Evolutionary conservation across 768 basidiomycete genomes (phyloP).

Genomic region (Lactarius trivialis): DNA sequence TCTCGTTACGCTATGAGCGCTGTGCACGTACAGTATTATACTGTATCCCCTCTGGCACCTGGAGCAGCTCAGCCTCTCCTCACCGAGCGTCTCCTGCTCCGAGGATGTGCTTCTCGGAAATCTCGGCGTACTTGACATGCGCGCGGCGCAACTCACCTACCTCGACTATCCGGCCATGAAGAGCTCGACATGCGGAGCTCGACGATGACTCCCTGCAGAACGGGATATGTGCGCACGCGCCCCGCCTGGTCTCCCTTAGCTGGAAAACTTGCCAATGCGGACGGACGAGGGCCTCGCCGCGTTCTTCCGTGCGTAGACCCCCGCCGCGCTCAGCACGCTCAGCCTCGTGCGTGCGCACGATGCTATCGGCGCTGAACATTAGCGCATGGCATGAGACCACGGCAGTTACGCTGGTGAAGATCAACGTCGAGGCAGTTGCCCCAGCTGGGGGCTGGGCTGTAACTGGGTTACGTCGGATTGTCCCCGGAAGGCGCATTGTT

Average conservation of each 20-base stretch:
- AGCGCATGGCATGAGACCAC: slow-evolving; percentile 69
- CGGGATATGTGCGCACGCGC: slow-evolving; percentile 50
- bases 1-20: too few species aligned
- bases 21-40: too few species aligned
- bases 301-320: slow-evolving; percentile 57
- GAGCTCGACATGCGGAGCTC: too few species aligned
- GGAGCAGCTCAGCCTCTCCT: slow-evolving; percentile 61
- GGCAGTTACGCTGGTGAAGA: slow-evolving; percentile 40
- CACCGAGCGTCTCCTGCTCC: slow-evolving; percentile 47
- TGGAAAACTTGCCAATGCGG: slow-evolving; percentile 53
- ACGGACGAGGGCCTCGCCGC: slow-evolving; percentile 62
- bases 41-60: slow-evolving; percentile 45
- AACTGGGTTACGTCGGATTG: slow-evolving; percentile 42
- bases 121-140: slow-evolving; percentile 43
- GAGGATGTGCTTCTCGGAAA: slow-evolving; percentile 57
- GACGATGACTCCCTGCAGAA: slow-evolving; percentile 52
- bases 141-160: slow-evolving; percentile 50
- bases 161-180: slow-evolving; percentile 72
- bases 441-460: slow-evolving; percentile 46
- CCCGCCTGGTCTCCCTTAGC: slow-evolving; percentile 43
- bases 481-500: slow-evolving; percentile 40
- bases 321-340: slow-evolving; percentile 33
- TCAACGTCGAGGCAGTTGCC: slow-evolving; percentile 63
- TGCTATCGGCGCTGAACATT: slow-evolving; percentile 56
- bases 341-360: slow-evolving; percentile 18